These are phyloP conservation scores for Primulina huaijiensis DNA, from an alignment of 257 asterid genomes.

Conservation along the genomic window DNA sequence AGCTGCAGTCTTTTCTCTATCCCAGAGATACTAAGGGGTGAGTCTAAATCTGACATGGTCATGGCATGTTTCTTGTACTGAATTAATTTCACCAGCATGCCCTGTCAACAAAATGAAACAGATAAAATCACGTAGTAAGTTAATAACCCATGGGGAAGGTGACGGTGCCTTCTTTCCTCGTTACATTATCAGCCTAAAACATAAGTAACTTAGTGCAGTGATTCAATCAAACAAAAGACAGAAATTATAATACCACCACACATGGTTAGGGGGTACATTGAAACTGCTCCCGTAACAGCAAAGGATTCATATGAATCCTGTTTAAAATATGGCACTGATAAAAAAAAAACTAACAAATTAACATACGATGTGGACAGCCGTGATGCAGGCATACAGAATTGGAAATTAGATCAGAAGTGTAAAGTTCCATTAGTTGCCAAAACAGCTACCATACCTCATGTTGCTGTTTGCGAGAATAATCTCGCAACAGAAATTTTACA, in stretches of 20 bases:
- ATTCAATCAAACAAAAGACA: neutral
- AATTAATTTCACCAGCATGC: slow-evolving; percentile 60
- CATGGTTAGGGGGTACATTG: neutral
- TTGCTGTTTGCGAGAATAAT: slow-evolving; percentile 61
- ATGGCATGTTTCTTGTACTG: slow-evolving; percentile 37
- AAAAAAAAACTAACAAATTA: too few species aligned
- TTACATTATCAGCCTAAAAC: neutral
- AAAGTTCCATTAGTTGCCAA: neutral
- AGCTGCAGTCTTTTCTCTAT: slow-evolving; percentile 52
- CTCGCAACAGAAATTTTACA: slow-evolving; percentile 62
- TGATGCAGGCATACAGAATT: neutral
- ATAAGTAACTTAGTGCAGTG: too few species aligned
- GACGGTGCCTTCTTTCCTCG: neutral
- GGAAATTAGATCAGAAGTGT: neutral
- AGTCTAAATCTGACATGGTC: slow-evolving; percentile 17
- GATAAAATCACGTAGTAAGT: slow-evolving; percentile 5
- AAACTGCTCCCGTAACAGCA: neutral
- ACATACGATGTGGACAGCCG: too few species aligned
- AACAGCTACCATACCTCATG: slow-evolving; percentile 58
- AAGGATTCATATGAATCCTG: too few species aligned
- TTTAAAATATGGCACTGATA: neutral
- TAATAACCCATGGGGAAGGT: neutral
- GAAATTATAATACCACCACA: neutral
- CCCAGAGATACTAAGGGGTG: slow-evolving; percentile 24
- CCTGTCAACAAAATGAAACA: slow-evolving; percentile 40